Evolutionary conservation across 805 yeast genomes (phyloP).

Genomic region (Starmerella lactis-condensi): DNA sequence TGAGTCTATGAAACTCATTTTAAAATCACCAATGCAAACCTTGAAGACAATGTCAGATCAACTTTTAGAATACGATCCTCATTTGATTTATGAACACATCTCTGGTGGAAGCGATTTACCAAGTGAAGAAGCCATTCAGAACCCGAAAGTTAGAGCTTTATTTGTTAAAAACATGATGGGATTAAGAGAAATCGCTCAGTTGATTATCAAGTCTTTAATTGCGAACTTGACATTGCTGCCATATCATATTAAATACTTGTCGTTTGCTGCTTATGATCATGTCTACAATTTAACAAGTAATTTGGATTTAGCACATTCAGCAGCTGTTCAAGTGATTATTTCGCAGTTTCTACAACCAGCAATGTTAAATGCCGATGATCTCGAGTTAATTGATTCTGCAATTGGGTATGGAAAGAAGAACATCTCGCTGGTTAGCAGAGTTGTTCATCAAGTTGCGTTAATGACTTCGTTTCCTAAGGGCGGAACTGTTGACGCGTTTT

Average conservation of each 20-base stretch:
- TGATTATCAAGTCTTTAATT: conserved; percentile 37
- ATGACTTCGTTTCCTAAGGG: conserved; percentile 38
- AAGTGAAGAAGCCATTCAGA: conserved; percentile 59
- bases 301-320: conserved; percentile 29
- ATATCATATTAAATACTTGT: conserved; percentile 36
- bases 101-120: conserved; percentile 24
- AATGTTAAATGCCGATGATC: conserved; percentile 26
- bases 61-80: conserved; percentile 69
- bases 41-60: conserved; percentile 25
- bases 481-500: conserved; percentile 37
- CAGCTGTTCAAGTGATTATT: conserved; percentile 40
- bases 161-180: conserved; percentile 59
- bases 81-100: conserved; percentile 21
- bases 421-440: conserved; percentile 36
- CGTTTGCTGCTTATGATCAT: conserved; percentile 26
- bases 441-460: conserved; percentile 45
- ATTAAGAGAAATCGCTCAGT: conserved; percentile 52
- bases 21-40: conserved; percentile 22
- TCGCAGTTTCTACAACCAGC: conserved; percentile 23
- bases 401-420: conserved; percentile 31
- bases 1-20: conserved; percentile 20
- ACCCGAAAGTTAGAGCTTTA: conserved; percentile 46
- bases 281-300: conserved; percentile 26
- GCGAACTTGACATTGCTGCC: conserved; percentile 32
- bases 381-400: conserved; percentile 30